Evolutionary conservation across 2,329 filamentous ascomycete genomes (phyloP), one percentile per base, ranked within the genome.

Genomic region (Aspergillus texensis): DNA sequence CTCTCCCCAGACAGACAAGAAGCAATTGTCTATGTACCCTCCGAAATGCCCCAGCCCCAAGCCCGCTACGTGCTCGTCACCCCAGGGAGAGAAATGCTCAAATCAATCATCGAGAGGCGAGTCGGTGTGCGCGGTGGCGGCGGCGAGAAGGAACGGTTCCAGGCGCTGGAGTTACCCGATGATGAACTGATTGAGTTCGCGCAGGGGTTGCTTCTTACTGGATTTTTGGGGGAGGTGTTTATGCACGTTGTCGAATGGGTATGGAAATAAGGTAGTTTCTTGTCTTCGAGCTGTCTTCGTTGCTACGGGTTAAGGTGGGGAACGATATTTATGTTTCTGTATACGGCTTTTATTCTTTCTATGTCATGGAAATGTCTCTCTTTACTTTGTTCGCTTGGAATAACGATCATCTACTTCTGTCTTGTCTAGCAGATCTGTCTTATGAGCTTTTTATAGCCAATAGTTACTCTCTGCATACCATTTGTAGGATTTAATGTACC

Each of bases 241-340:
- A 73, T 75, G 71, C 74, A 75, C 65, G 71, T 75, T 60, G 59
- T 75, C 63, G 73, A 74, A 61, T 75, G 73, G 73, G 67, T 62
- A 46, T 74, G 70, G 68, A 68, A 65, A 53, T 70, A 34, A 58
- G 21, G 3, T 4, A 14, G 9, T 8, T n/a, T 50, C 11, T 46
- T 48, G 6, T 28, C 28, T 19, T 11, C 39, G 30, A 50, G 30
- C 12, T 58, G 55, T 48, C 34, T 34, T 28, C 28, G 30, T 46
- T 46, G 12, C n/a, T 24, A n/a, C n/a, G 41, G 19, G 16, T 50
- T 16, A 9, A 34, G n/a, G 14, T 48, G 11, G 14, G 30, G 46
- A 19, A 16, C 6, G 26, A 26, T 46, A 21, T 21, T 26, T 45
- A 55, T 52, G 32, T 55, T 26, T 55, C 12, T 39, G 12, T 55